Conservation (phyloP, 208 protist species). For the Crithidia mellificae region DNA sequence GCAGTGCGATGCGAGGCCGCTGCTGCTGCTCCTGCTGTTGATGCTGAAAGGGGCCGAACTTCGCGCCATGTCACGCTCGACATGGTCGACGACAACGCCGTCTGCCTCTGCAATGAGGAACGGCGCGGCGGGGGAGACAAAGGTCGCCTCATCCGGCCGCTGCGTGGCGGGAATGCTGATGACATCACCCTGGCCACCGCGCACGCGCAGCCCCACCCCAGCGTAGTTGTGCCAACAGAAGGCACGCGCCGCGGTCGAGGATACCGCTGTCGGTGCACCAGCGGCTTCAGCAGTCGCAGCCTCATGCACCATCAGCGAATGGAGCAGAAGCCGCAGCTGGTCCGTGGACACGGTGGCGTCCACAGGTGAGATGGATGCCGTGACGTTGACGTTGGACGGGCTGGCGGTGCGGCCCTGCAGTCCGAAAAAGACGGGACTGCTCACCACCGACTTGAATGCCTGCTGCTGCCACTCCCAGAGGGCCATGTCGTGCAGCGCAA, state of each 20-base stretch:
- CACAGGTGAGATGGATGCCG: slow-evolving; percentile 34
- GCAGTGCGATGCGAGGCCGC: no score
- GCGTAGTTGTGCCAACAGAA: slow-evolving; percentile 18
- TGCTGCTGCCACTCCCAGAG: slow-evolving; percentile 54
- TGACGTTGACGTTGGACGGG: slow-evolving; percentile 25
- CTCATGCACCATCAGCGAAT: slow-evolving; percentile 4
- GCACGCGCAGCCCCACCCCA: slow-evolving; percentile 15
- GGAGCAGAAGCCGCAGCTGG: slow-evolving; percentile 21
- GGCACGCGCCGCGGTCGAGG: neutral
- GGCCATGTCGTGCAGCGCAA: slow-evolving; percentile 53
- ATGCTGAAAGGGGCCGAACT: neutral
- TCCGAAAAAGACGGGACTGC: slow-evolving; percentile 39
- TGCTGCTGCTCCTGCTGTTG: neutral
- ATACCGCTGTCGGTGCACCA: neutral
- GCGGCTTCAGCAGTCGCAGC: neutral
- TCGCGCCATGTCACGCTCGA: slow-evolving; percentile 18
- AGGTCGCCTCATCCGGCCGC: neutral
- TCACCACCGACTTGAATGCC: slow-evolving; percentile 35
- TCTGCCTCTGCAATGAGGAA: slow-evolving; percentile 19
- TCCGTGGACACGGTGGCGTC: slow-evolving; percentile 34
- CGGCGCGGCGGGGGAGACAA: neutral
- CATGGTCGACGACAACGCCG: slow-evolving; percentile 26
- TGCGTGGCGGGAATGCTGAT: slow-evolving; percentile 1
- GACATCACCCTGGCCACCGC: slow-evolving; percentile 10
- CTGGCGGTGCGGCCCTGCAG: slow-evolving; percentile 33